Percentiles rank a stretch among this genome's conserved stretches.
phyloP scores from a whole-genome alignment of 208 protist genomes.

The Tritrichomonas musculus region DNA sequence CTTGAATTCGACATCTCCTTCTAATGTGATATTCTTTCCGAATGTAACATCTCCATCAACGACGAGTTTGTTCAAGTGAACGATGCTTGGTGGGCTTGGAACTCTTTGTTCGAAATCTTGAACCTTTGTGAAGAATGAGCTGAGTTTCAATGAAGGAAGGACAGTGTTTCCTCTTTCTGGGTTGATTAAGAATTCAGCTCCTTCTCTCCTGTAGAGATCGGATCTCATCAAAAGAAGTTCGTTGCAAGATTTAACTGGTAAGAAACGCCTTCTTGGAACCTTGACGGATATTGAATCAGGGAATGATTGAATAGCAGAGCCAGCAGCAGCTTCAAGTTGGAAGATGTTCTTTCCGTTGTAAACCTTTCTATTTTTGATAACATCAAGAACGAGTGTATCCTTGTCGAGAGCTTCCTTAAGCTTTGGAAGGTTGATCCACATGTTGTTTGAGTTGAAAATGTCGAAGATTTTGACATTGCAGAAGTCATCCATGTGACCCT shows the following conservation, averaged over 20 bases:
- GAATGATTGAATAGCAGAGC: conserved; percentile 88
- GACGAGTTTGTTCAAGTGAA: not conserved
- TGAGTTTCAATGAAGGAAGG: not conserved
- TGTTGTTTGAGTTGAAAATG: conserved; percentile 99
- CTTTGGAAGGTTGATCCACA: conserved; percentile 81
- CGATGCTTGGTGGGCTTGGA: not conserved
- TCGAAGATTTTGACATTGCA: conserved; percentile 79
- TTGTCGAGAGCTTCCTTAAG: conserved; percentile 42
- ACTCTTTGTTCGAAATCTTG: conserved; percentile 12
- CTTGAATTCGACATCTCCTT: not conserved
- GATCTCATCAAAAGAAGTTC: conserved; percentile 78
- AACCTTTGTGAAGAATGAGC: not conserved
- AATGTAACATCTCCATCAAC: conserved; percentile 23
- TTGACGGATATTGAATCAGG: conserved; percentile 63
- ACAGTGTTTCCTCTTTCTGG: not conserved
- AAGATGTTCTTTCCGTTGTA: conserved; percentile 46
- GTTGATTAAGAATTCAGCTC: not conserved
- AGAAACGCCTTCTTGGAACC: conserved; percentile 84
- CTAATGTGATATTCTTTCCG: not conserved
- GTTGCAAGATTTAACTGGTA: conserved; percentile 84
- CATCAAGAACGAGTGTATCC: conserved; percentile 40
- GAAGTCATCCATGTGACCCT: conserved; percentile 26
- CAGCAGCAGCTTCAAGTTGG: conserved; percentile 58
- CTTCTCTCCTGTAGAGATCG: conserved; percentile 41
- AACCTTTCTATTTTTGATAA: conserved; percentile 52